Evolutionary conservation across 2,329 filamentous ascomycete species (phyloP).

Genomic region (Myrmaecium sp.): DNA sequence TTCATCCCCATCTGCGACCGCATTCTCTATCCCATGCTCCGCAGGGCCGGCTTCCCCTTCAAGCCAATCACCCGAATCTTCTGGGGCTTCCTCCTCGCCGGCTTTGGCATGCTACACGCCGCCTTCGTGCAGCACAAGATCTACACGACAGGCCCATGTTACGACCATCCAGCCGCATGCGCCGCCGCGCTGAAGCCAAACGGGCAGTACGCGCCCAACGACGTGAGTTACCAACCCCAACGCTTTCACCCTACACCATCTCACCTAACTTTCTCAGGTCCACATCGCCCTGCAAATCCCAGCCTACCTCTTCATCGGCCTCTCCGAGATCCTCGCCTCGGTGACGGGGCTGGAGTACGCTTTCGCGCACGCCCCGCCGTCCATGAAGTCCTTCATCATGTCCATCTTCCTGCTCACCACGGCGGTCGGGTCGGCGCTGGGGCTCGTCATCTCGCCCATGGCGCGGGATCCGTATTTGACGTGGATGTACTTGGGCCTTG

Average conservation of each 20-base stretch:
- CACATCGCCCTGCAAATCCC: conserved; percentile 29
- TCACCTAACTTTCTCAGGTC: no score
- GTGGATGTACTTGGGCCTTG: conserved; percentile 49
- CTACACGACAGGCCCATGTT: conserved; percentile 37
- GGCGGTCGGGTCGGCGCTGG: conserved; percentile 42
- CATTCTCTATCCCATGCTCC: conserved; percentile 28
- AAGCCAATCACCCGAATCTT: conserved; percentile 36
- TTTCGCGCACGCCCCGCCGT: conserved; percentile 28
- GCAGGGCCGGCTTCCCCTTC: conserved; percentile 22
- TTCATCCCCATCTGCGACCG: conserved; percentile 30
- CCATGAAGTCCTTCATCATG: conserved; percentile 33
- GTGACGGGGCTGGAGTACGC: conserved; percentile 31
- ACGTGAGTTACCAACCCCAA: no score
- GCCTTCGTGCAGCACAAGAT: conserved; percentile 40
- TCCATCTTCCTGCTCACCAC: conserved; percentile 44
- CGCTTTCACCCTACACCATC: no score
- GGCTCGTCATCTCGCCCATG: conserved; percentile 42
- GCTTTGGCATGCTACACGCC: conserved; percentile 37
- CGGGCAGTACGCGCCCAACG: conserved; percentile 20
- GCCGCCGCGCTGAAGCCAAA: conserved; percentile 14
- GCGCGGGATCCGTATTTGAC: conserved; percentile 47
- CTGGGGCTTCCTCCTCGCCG: conserved; percentile 35
- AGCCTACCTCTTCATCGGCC: conserved; percentile 27
- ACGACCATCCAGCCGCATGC: conserved; percentile 24
- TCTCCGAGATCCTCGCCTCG: conserved; percentile 30